A percentile compares a stretch with the other conserved stretches of the same genome.
Evolutionary conservation across 441 rosid genomes (phyloP).

Genomic region (Lepidium campestre): DNA sequence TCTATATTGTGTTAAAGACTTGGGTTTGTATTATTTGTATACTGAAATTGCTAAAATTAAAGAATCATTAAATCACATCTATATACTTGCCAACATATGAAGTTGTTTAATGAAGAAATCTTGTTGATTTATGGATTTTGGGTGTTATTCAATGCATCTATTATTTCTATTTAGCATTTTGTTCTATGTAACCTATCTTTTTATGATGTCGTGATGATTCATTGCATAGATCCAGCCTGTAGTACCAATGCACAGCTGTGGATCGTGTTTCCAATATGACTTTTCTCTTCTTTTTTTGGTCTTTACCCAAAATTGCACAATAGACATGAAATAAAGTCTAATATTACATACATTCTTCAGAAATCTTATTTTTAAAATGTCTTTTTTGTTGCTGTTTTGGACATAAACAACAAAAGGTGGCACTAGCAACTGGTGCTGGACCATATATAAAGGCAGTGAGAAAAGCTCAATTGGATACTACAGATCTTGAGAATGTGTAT

Average conservation of each 20-base stretch:
- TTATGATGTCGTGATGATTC: not conserved
- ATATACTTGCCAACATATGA: no score
- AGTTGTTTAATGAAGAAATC: no score
- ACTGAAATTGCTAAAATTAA: no score
- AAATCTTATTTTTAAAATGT: not conserved
- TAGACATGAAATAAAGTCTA: not conserved
- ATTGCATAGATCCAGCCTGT: conserved; percentile 20
- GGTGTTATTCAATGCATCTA: not conserved
- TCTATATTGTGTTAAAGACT: no score
- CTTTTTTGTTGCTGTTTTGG: not conserved
- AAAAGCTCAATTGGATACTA: conserved; percentile 42
- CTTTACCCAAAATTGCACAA: not conserved
- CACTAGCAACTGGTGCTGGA: conserved; percentile 58
- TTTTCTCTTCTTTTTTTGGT: not conserved
- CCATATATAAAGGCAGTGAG: conserved; percentile 48
- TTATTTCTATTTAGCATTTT: not conserved
- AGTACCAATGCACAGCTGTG: conserved; percentile 4
- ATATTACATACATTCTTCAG: not conserved
- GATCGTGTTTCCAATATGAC: not conserved
- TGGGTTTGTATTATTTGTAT: no score
- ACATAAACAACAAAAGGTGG: conserved; percentile 41
- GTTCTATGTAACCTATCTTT: no score
- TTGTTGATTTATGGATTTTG: no score
- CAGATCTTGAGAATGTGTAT: conserved; percentile 35
- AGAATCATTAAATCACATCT: not conserved